Conservation (phyloP, 78 protist genomes). For the Fonticula alba region DNA sequence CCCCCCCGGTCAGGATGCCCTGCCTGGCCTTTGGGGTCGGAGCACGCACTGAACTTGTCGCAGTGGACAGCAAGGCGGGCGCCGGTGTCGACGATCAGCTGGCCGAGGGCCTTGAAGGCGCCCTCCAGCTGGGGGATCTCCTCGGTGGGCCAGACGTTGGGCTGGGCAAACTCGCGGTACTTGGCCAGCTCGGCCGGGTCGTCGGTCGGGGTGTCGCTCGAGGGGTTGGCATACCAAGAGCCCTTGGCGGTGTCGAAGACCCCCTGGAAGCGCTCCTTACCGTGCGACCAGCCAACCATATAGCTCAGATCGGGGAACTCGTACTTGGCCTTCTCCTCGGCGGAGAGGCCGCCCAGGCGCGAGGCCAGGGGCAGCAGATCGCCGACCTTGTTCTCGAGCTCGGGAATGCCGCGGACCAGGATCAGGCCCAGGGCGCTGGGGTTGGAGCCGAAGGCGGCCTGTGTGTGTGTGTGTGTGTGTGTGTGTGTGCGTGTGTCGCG, state of each 20-base stretch:
- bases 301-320: background rate
- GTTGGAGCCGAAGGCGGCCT: background rate
- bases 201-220: background rate
- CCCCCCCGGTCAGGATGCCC: background rate
- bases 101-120: slow-evolving; percentile 1
- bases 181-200: background rate
- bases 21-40: no score
- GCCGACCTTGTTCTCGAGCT: no score
- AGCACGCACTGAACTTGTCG: no score
- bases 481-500: background rate
- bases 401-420: background rate
- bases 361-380: background rate
- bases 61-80: background rate
- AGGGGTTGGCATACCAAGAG: slow-evolving; percentile 1
- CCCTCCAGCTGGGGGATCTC: background rate
- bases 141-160: slow-evolving; percentile 2
- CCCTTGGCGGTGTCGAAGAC: slow-evolving; percentile 4
- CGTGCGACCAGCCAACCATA: slow-evolving; percentile 1
- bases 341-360: background rate
- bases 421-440: background rate
- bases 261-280: slow-evolving; percentile 1
- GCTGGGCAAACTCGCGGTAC: background rate
- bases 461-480: no score
- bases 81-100: background rate
- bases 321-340: slow-evolving; percentile 1